Conservation (phyloP, 192 early-diverging fungal genomes). For the Dimargaris verticillata region DNA sequence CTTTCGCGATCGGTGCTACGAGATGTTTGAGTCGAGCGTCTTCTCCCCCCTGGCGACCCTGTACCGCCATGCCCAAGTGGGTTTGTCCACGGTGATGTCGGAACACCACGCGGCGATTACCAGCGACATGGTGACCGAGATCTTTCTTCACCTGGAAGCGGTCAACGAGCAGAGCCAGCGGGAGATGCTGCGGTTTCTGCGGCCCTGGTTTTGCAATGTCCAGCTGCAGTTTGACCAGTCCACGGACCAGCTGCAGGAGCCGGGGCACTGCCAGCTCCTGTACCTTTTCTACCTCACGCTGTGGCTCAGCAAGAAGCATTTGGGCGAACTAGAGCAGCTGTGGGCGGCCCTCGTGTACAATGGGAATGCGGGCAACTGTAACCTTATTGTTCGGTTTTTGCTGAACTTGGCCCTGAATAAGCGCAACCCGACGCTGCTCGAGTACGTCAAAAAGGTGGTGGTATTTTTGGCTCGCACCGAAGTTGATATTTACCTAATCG, state of each 20-base stretch:
- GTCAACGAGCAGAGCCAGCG: constrained; percentile 38
- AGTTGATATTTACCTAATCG: background rate
- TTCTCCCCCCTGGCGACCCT: constrained; percentile 51
- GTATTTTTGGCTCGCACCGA: constrained; percentile 7
- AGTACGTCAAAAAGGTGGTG: constrained; percentile 8
- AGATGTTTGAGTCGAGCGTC: constrained; percentile 53
- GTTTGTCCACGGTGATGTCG: constrained; percentile 49
- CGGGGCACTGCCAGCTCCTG: constrained; percentile 37
- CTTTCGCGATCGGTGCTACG: constrained; percentile 37
- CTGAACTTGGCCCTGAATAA: background rate
- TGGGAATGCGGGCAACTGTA: constrained; percentile 45
- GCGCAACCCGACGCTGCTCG: constrained; percentile 6
- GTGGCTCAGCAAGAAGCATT: constrained; percentile 58
- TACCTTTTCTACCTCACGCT: constrained; percentile 73
- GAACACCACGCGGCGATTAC: constrained; percentile 44
- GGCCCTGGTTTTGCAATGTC: constrained; percentile 70
- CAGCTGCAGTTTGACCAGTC: constrained; percentile 28
- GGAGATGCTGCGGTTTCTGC: constrained; percentile 53
- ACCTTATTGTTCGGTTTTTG: constrained; percentile 3
- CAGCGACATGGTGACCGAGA: constrained; percentile 55
- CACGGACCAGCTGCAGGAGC: constrained; percentile 26
- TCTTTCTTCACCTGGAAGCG: constrained; percentile 48
- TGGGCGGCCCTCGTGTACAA: constrained; percentile 56
- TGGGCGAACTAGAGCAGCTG: constrained; percentile 55
- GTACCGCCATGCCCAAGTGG: constrained; percentile 62